Evolutionary conservation across 2,329 filamentous ascomycete genomes (phyloP).

Genomic region (Nannizziopsis arthrosporioides): DNA sequence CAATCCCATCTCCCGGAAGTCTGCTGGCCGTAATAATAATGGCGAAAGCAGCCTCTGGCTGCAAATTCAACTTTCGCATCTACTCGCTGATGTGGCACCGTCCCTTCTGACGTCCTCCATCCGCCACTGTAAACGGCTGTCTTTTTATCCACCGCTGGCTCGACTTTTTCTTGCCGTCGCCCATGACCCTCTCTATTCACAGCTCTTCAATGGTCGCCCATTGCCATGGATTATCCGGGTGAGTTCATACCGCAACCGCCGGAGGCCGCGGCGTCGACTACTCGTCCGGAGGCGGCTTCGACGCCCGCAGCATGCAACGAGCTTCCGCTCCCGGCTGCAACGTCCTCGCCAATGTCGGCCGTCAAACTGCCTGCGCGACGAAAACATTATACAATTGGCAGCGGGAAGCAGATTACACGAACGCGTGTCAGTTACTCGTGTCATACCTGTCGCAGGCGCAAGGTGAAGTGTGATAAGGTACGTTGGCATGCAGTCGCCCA

Average conservation of each 20-base stretch:
- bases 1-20: too few species aligned
- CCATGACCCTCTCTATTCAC: too few species aligned
- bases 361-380: slow-evolving; percentile 7
- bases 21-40: too few species aligned
- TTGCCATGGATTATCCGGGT: slow-evolving; percentile 1
- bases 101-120: too few species aligned
- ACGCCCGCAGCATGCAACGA: background rate
- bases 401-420: slow-evolving; percentile 36
- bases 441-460: slow-evolving; percentile 36
- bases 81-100: too few species aligned
- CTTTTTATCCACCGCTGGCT: too few species aligned
- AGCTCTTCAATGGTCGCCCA: too few species aligned
- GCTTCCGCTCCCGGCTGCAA: background rate
- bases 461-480: slow-evolving; percentile 34
- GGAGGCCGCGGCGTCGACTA: background rate
- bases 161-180: too few species aligned
- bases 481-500: background rate
- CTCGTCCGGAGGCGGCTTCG: background rate
- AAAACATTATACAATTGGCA: slow-evolving; percentile 15
- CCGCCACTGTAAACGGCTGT: too few species aligned
- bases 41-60: too few species aligned
- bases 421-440: slow-evolving; percentile 39
- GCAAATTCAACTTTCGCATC: too few species aligned
- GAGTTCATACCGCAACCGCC: slow-evolving; percentile 1
- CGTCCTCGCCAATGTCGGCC: background rate